A percentile compares a stretch with the other conserved stretches of the same genome.
These are phyloP conservation scores for Nepenthes gracilis DNA, from an alignment of 148 eudicot genomes.

Conservation along the genomic window DNA sequence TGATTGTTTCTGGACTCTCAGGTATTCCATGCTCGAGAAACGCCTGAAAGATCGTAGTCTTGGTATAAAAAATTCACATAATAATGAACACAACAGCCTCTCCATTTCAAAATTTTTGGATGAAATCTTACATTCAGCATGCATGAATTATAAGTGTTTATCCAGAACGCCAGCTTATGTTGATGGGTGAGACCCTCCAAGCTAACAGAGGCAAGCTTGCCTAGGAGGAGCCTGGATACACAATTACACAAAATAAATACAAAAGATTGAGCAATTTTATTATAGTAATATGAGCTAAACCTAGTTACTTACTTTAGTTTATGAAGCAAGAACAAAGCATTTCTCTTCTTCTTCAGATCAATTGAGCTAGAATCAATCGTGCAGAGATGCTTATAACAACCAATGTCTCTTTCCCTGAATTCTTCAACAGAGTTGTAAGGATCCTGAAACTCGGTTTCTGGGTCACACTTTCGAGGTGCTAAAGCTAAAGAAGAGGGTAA, in stretches of 20 bases:
- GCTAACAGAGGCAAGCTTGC: constrained; percentile 56
- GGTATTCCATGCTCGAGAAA: constrained; percentile 85
- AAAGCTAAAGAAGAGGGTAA: constrained; percentile 27
- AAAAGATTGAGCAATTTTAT: background rate
- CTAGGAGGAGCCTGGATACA: constrained; percentile 52
- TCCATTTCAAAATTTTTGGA: background rate
- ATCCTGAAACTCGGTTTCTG: constrained; percentile 25
- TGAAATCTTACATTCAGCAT: constrained; percentile 82
- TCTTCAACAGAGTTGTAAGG: constrained; percentile 43
- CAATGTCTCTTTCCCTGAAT: constrained; percentile 46
- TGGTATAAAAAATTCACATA: constrained; percentile 1
- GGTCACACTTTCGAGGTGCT: constrained; percentile 19
- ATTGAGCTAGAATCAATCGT: constrained; percentile 52
- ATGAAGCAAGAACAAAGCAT: constrained; percentile 60
- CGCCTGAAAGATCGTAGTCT: constrained; percentile 36
- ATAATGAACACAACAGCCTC: background rate
- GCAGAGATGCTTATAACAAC: constrained; percentile 45
- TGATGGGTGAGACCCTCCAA: constrained; percentile 80
- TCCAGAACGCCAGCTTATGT: constrained; percentile 98
- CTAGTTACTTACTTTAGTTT: constrained; percentile 61
- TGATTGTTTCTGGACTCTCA: constrained; percentile 61
- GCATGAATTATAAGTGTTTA: constrained; percentile 84
- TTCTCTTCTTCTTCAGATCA: constrained; percentile 55
- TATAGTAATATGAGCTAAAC: background rate
- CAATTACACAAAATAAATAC: background rate